Evolutionary conservation across 78 protist species (phyloP), one percentile per base, ranked within the genome.

Genomic region (Monosiga brevicollis): DNA sequence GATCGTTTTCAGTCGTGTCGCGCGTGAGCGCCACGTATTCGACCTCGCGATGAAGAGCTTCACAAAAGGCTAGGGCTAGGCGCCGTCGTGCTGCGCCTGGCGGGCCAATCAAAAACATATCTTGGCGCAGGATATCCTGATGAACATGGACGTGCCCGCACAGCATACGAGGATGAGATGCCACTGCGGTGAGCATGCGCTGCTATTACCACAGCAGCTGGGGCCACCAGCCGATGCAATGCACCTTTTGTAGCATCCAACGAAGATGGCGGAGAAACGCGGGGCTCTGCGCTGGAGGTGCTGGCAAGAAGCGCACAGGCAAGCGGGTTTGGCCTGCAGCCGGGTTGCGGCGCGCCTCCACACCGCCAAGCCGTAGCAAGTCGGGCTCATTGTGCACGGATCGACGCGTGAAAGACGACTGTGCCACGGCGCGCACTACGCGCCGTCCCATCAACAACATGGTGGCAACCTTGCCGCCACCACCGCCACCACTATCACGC

Each of bases 81-180:
- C 83, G 54, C 1, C 92, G 84, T 6, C 91, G 85, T 1, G 0
- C 6, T 0, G 92, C 87, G 2, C 88, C 90, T 0, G 91, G 92
- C n/a, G 84, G 79, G 22, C 95, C 92, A 49, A 92, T 79, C 38
- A 92, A 84, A n/a, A 86, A 87, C 49, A 85, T 49, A 42, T 92
- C 95, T 71, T 92, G 95, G 55, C 90, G 79, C 34, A 87, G 82
- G 2, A n/a, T 1, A 37, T 78, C 86, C 79, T 88, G 84, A 77
- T 80, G 38, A 75, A 34, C 82, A 83, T 72, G 36, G 38, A 3
- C 26, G n/a, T 20, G 10, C 76, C 10, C 11, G 23, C n/a, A 36
- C 42, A 38, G 42, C 43, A 24, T 23, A 75, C 20, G 10, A 2
- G 42, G 76, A 6, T 11, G 38, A 11, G 25, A 32, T 26, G n/a